Evolutionary conservation across 2,329 filamentous ascomycete species (phyloP).

Genomic region (Aspergillus uvarum): DNA sequence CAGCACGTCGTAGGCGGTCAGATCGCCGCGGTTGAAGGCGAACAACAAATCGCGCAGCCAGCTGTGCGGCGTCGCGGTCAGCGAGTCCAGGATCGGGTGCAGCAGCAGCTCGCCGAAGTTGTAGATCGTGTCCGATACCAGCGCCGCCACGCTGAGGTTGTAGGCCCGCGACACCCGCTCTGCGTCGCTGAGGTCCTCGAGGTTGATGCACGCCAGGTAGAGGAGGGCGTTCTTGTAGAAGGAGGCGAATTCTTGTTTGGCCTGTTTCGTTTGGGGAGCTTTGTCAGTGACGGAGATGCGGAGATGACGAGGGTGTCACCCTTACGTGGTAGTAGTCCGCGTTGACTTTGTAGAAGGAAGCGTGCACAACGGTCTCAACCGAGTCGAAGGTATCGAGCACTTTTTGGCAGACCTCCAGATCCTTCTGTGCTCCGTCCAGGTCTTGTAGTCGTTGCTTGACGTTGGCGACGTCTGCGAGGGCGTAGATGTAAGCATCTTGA

Average conservation of each 20-base stretch:
- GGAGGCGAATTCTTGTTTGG: conserved; percentile 86
- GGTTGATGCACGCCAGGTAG: conserved; percentile 93
- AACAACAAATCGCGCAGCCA: conserved; percentile 97
- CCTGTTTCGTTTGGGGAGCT: conserved; percentile 36
- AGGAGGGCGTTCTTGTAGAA: conserved; percentile 98
- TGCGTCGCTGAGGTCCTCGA: conserved; percentile 68
- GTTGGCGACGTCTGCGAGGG: conserved; percentile 82
- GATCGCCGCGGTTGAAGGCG: conserved; percentile 93
- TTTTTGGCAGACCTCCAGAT: conserved; percentile 81
- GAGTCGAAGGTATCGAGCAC: conserved; percentile 91
- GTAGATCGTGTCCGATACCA: conserved; percentile 94
- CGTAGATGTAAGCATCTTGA: conserved; percentile 94
- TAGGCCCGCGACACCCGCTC: conserved; percentile 85
- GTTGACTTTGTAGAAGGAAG: conserved; percentile 92
- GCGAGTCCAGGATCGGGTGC: conserved; percentile 88
- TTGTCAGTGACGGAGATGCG: too few relatives aligned
- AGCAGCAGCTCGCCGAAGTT: conserved; percentile 99
- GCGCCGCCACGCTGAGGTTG: conserved; percentile 85
- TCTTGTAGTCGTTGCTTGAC: conserved; percentile 81
- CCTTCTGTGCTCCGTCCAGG: conserved; percentile 77
- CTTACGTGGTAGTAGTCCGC: conserved; percentile 85
- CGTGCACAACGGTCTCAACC: conserved; percentile 92
- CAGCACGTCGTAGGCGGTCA: conserved; percentile 80
- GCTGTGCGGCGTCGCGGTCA: conserved; percentile 70
- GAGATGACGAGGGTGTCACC: conserved; percentile 1